A percentile compares a stretch with the other conserved stretches of the same genome.
phyloP scores from a whole-genome alignment of 2,329 filamentous ascomycete genomes.

The Bipolaris oryzae region DNA sequence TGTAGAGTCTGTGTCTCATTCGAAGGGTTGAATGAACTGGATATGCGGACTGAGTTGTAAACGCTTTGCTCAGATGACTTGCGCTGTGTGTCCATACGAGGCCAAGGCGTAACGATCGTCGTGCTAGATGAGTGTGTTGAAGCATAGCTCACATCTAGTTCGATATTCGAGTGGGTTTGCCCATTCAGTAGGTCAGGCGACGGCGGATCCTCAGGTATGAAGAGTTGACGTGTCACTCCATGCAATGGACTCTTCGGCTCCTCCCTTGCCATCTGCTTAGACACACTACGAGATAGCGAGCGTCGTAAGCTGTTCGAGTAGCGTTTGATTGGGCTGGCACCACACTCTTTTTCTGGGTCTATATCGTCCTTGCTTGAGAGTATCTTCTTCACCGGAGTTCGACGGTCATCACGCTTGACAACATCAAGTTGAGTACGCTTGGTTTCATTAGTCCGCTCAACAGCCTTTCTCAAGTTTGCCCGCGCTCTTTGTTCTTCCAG shows the following conservation, averaged over 20 bases:
- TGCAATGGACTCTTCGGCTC: constrained; percentile 30
- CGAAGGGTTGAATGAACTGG: constrained; percentile 20
- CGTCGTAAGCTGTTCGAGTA: constrained; percentile 26
- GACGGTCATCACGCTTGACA: neutral
- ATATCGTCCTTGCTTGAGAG: neutral
- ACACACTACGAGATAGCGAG: constrained; percentile 21
- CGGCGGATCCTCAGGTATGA: constrained; percentile 15
- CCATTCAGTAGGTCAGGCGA: neutral
- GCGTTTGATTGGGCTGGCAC: constrained; percentile 27
- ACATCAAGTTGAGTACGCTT: constrained; percentile 14
- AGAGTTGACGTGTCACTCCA: constrained; percentile 27
- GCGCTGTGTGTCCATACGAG: constrained; percentile 13
- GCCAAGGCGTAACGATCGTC: constrained; percentile 6
- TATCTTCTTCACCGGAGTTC: constrained; percentile 1
- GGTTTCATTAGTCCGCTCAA: constrained; percentile 13
- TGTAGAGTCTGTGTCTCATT: neutral
- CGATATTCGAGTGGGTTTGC: neutral
- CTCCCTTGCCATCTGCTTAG: constrained; percentile 11
- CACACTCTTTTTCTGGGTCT: neutral
- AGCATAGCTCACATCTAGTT: neutral
- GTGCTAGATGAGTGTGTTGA: constrained; percentile 6
- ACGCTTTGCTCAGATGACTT: constrained; percentile 21
- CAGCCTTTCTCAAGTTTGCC: constrained; percentile 22
- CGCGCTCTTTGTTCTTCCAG: constrained; percentile 31
- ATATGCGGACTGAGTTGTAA: constrained; percentile 22